phyloP scores from a whole-genome alignment of 805 yeast species.

The Hanseniaspora thailandica region DNA sequence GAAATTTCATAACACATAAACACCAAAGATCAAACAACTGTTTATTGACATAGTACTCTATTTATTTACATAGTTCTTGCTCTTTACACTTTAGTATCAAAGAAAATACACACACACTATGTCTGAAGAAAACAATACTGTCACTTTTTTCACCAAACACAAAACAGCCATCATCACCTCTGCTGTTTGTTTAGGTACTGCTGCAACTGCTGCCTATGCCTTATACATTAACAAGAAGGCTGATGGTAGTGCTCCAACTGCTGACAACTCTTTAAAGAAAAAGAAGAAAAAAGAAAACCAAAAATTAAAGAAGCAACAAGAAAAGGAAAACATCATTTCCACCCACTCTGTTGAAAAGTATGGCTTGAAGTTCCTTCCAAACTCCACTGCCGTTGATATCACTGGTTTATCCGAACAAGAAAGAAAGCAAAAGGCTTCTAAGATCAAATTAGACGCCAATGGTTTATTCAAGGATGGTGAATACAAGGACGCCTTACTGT shows the following conservation, averaged over 20 bases:
- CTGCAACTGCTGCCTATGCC: constrained; percentile 49
- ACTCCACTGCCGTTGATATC: constrained; percentile 25
- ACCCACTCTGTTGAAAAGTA: constrained; percentile 13
- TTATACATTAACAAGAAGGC: constrained; percentile 19
- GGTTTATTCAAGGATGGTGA: constrained; percentile 57
- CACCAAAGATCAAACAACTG: background rate
- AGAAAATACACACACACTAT: constrained; percentile 10
- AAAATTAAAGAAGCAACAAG: constrained; percentile 31
- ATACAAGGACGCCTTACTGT: constrained; percentile 63
- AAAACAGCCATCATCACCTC: constrained; percentile 54
- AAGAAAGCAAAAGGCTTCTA: constrained; percentile 54
- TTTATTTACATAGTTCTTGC: no score
- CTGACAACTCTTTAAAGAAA: constrained; percentile 18
- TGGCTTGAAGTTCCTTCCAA: constrained; percentile 10
- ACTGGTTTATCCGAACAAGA: constrained; percentile 34
- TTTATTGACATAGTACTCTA: no score
- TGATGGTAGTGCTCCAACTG: constrained; percentile 16
- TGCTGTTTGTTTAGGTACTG: constrained; percentile 52
- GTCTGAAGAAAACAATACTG: constrained; percentile 25
- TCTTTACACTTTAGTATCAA: background rate
- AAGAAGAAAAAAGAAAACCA: constrained; percentile 28
- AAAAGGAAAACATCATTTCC: constrained; percentile 20
- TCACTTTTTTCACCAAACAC: constrained; percentile 32
- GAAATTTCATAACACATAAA: background rate
- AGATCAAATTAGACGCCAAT: constrained; percentile 85